Percentiles rank a stretch among this genome's conserved stretches.
Evolutionary conservation across 306 rosid genomes (phyloP).

Genomic region (barrel medic (Medicago truncatula)): DNA sequence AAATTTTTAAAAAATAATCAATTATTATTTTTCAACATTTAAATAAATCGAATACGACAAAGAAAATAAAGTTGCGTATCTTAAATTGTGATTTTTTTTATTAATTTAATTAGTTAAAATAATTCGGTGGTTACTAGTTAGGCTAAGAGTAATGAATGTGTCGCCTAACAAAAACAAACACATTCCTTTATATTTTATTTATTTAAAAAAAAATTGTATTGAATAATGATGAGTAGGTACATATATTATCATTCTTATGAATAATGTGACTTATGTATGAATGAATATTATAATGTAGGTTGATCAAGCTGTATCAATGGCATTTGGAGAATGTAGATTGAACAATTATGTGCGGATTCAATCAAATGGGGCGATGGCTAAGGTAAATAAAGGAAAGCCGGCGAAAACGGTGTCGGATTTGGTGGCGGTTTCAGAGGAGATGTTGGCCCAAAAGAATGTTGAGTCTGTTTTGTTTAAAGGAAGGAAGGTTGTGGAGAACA

Average conservation of each 20-base stretch:
- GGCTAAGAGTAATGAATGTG: conserved; percentile 38
- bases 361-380: conserved; percentile 56
- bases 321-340: conserved; percentile 70
- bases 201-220: background rate
- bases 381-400: background rate
- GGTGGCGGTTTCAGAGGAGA: conserved; percentile 55
- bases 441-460: conserved; percentile 77
- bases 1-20: background rate
- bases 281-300: conserved; percentile 56
- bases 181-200: background rate
- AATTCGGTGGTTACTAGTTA: conserved; percentile 48
- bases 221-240: conserved; percentile 28
- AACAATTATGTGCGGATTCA: conserved; percentile 80
- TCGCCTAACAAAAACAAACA: conserved; percentile 46
- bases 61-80: background rate
- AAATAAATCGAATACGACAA: conserved; percentile 9
- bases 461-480: conserved; percentile 79
- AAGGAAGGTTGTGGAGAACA: conserved; percentile 64
- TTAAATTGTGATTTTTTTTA: background rate
- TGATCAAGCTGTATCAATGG: conserved; percentile 94
- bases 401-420: conserved; percentile 53
- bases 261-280: background rate
- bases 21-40: background rate
- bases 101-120: background rate
- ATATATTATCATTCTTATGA: background rate